phyloP scores from a whole-genome alignment of 208 protist species.

The Leishmania aethiopica region DNA sequence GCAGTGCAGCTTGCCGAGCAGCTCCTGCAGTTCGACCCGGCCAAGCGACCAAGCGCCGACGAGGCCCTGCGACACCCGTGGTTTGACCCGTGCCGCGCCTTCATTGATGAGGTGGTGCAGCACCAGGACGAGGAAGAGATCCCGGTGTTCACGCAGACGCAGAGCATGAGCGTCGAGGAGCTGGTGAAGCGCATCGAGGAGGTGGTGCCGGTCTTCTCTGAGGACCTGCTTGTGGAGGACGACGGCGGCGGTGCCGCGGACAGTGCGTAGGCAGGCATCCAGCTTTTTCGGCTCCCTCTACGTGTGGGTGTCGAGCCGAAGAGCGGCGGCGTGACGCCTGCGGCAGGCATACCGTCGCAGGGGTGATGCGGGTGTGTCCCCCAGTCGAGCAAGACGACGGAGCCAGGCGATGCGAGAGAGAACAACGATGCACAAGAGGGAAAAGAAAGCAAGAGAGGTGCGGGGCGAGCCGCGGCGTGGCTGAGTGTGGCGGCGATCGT shows the following conservation, averaged over 20 bases:
- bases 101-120: slow-evolving; percentile 80
- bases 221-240: slow-evolving; percentile 75
- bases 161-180: slow-evolving; percentile 54
- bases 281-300: not conserved
- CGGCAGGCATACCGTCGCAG: not conserved
- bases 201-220: slow-evolving; percentile 85
- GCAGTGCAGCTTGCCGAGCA: slow-evolving; percentile 75
- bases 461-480: not conserved
- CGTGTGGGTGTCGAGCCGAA: not conserved
- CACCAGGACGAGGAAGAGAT: slow-evolving; percentile 60
- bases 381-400: not conserved
- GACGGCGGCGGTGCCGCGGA: slow-evolving; percentile 15
- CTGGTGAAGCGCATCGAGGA: slow-evolving; percentile 76
- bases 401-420: not conserved
- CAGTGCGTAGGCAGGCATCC: not conserved
- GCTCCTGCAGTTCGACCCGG: slow-evolving; percentile 85
- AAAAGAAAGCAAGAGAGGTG: not conserved
- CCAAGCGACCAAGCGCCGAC: slow-evolving; percentile 75
- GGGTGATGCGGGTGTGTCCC: not conserved
- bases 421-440: not conserved
- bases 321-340: not conserved
- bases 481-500: not conserved
- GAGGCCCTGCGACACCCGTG: slow-evolving; percentile 80
- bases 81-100: slow-evolving; percentile 80
- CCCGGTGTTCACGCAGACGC: slow-evolving; percentile 54